A percentile compares a stretch with the other conserved stretches of the same genome.
phyloP scores from a whole-genome alignment of 1,284 basidiomycete species.

The Singerocomus inundabilis region DNA sequence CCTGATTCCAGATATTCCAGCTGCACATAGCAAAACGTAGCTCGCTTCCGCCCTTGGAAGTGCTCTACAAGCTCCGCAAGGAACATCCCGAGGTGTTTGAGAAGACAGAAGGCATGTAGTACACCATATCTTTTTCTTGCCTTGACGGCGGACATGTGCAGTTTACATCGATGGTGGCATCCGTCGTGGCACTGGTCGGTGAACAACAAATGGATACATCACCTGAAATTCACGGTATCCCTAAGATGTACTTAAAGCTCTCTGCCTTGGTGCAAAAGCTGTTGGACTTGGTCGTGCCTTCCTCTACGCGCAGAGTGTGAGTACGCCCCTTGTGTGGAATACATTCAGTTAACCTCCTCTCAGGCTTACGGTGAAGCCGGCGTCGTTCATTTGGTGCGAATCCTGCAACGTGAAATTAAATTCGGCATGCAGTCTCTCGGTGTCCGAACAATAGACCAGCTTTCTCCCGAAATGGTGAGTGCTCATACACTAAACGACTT shows the following conservation, averaged over 20 bases:
- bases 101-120: slow-evolving; percentile 57
- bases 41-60: slow-evolving; percentile 71
- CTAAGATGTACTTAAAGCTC: slow-evolving; percentile 82
- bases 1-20: not conserved
- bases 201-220: not conserved
- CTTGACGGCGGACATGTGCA: too few species aligned
- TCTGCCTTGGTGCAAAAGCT: slow-evolving; percentile 87
- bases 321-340: slow-evolving; percentile 20
- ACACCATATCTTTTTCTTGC: not conserved
- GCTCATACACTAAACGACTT: not conserved
- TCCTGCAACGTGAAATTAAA: slow-evolving; percentile 80
- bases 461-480: slow-evolving; percentile 78
- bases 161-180: slow-evolving; percentile 92
- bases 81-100: slow-evolving; percentile 76
- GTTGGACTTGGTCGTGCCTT: slow-evolving; percentile 90
- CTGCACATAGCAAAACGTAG: slow-evolving; percentile 31
- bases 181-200: slow-evolving; percentile 73
- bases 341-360: slow-evolving; percentile 5
- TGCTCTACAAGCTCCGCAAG: slow-evolving; percentile 71
- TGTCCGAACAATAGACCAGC: slow-evolving; percentile 64
- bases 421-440: slow-evolving; percentile 81
- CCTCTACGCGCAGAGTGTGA: slow-evolving; percentile 86
- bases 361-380: slow-evolving; percentile 84
- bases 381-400: slow-evolving; percentile 69
- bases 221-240: not conserved